Percentiles rank a stretch among this genome's conserved stretches.
phyloP scores from a whole-genome alignment of 331 rosid species.

The Quercus phellos region DNA sequence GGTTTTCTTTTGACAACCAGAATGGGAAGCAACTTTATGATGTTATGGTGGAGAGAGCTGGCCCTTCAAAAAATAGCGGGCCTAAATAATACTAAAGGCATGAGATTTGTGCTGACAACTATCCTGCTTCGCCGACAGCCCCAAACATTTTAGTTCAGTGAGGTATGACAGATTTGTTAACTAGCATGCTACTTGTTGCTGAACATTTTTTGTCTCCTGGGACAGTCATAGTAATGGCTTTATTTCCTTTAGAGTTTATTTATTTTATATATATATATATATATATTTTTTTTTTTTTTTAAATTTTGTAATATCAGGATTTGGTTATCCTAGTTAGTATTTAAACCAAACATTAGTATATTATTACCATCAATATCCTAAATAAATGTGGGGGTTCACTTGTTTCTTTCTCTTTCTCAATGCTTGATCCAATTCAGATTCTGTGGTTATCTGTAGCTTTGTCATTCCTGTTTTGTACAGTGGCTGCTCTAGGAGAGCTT shows the following conservation, averaged over 20 bases:
- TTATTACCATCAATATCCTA: neutral
- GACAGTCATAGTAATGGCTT: neutral
- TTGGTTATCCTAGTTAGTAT: neutral
- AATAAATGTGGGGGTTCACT: neutral
- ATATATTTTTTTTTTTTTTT: neutral
- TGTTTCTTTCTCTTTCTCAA: neutral
- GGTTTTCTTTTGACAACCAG: slow-evolving; percentile 40
- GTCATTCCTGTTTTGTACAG: too few relatives aligned
- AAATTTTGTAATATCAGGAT: neutral
- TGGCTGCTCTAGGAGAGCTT: neutral
- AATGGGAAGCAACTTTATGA: slow-evolving; percentile 96
- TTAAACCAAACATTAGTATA: neutral
- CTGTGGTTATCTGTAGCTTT: neutral
- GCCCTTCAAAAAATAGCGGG: slow-evolving; percentile 75
- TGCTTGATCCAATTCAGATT: neutral
- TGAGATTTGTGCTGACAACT: slow-evolving; percentile 14
- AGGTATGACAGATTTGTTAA: neutral
- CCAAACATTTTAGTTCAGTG: neutral
- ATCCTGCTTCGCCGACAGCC: neutral
- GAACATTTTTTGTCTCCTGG: neutral
- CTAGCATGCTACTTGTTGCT: neutral
- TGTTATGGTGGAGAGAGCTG: slow-evolving; percentile 94
- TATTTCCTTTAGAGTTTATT: neutral
- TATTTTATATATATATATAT: too few relatives aligned
- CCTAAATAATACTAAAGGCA: slow-evolving; percentile 47